Evolutionary conservation across 768 basidiomycete genomes (phyloP).

Genomic region (Baorangia bicolor): DNA sequence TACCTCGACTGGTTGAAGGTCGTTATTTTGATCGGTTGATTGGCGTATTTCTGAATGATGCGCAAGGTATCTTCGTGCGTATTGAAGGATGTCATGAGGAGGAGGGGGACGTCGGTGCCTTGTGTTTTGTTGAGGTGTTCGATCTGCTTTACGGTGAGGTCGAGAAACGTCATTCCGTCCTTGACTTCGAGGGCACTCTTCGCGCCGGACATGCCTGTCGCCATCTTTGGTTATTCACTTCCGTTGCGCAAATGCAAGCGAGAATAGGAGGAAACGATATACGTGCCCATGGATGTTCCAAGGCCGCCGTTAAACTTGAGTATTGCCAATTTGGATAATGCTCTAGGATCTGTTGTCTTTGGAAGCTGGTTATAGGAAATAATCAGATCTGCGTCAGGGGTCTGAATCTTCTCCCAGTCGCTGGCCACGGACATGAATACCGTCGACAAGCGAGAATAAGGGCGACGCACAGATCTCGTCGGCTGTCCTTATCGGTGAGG

Average conservation of each 20-base stretch:
- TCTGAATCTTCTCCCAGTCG: conserved; percentile 88
- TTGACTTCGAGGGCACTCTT: conserved; percentile 96
- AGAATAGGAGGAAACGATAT: not conserved
- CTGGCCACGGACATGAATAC: conserved; percentile 38
- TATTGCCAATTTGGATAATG: conserved; percentile 90
- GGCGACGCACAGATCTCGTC: conserved; percentile 73
- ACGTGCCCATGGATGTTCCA: conserved; percentile 83
- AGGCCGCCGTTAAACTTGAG: conserved; percentile 95
- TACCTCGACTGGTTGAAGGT: conserved; percentile 94
- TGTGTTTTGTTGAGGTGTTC: conserved; percentile 89
- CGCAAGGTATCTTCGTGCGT: conserved; percentile 95
- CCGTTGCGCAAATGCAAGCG: not conserved
- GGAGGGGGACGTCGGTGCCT: conserved; percentile 90
- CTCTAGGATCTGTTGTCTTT: conserved; percentile 52
- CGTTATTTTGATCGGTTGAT: conserved; percentile 91
- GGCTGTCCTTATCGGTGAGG: conserved; percentile 84
- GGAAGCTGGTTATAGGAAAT: conserved; percentile 77
- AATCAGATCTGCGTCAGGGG: conserved; percentile 83
- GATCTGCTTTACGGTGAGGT: conserved; percentile 91
- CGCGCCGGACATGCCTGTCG: conserved; percentile 73
- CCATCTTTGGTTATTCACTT: conserved; percentile 1
- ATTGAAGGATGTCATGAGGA: conserved; percentile 99
- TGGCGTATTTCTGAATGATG: conserved; percentile 95
- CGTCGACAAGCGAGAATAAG: conserved; percentile 6
- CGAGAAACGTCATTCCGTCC: conserved; percentile 97